Evolutionary conservation across 2,329 filamentous ascomycete genomes (phyloP).

Genomic region (Fusarium compactum): DNA sequence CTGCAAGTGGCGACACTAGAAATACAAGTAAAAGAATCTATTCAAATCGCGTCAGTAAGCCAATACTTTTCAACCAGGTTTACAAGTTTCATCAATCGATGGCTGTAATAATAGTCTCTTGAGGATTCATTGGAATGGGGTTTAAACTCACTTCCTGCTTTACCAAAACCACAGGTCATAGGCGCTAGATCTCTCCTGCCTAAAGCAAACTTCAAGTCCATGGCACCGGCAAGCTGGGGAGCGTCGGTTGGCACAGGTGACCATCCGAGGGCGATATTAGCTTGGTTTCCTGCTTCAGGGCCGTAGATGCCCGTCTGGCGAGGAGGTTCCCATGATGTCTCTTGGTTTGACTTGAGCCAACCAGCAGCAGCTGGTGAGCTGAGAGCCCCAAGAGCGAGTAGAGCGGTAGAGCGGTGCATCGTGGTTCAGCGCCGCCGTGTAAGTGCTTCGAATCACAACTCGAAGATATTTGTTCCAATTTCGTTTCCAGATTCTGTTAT

Average conservation of each 20-base stretch:
- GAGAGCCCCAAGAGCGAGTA: slow-evolving; percentile 46
- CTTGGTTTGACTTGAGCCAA: slow-evolving; percentile 44
- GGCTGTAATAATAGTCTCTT: neutral
- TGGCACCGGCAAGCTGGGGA: slow-evolving; percentile 48
- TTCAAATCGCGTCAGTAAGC: slow-evolving; percentile 1
- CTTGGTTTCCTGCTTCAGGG: slow-evolving; percentile 29
- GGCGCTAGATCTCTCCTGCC: slow-evolving; percentile 46
- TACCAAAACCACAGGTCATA: slow-evolving; percentile 51
- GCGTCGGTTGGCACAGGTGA: slow-evolving; percentile 50
- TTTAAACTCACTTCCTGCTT: slow-evolving; percentile 48
- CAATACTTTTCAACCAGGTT: neutral
- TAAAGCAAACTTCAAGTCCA: slow-evolving; percentile 47
- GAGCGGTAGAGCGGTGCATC: slow-evolving; percentile 37
- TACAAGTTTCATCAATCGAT: neutral
- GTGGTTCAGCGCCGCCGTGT: neutral
- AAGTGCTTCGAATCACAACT: neutral
- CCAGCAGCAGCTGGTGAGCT: slow-evolving; percentile 38
- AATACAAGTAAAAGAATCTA: slow-evolving; percentile 50
- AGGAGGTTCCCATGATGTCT: slow-evolving; percentile 49
- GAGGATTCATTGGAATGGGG: neutral
- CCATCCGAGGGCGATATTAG: slow-evolving; percentile 48
- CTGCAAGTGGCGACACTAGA: slow-evolving; percentile 46
- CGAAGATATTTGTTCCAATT: neutral
- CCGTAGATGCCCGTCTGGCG: slow-evolving; percentile 42
- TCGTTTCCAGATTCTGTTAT: neutral